Conservation (phyloP, 345 rosid genomes). For the Sisymbrium irio region DNA sequence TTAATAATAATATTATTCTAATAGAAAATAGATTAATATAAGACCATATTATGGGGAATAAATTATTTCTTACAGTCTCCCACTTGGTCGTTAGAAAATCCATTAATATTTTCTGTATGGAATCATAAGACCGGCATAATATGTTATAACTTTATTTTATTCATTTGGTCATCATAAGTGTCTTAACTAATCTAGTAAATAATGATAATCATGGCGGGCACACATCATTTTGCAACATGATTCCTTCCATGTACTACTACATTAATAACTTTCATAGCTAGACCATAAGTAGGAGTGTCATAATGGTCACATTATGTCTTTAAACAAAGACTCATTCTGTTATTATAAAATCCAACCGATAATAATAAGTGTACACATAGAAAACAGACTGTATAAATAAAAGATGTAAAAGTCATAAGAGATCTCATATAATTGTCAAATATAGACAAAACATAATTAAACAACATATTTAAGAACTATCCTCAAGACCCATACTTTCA, state of each 20-base stretch:
- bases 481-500: constrained; percentile 1
- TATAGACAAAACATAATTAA: not conserved
- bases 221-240: not conserved
- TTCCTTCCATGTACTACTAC: not conserved
- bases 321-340: not conserved
- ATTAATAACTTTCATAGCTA: not conserved
- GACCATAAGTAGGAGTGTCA: not conserved
- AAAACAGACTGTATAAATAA: not conserved
- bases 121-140: not conserved
- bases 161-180: not conserved
- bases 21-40: too few species aligned
- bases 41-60: too few species aligned
- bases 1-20: too few species aligned
- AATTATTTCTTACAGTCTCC: not conserved
- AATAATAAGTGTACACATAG: not conserved
- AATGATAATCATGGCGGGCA: not conserved
- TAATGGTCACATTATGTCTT: not conserved
- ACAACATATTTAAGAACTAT: not conserved
- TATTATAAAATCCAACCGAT: not conserved
- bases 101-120: not conserved
- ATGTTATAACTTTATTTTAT: not conserved
- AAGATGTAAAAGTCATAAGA: not conserved
- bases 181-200: not conserved
- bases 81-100: not conserved
- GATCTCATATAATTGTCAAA: not conserved